Percentiles rank a stretch among this genome's conserved stretches.
Conservation (phyloP, 306 rosid species). For the Sechiopsis laciniata region DNA sequence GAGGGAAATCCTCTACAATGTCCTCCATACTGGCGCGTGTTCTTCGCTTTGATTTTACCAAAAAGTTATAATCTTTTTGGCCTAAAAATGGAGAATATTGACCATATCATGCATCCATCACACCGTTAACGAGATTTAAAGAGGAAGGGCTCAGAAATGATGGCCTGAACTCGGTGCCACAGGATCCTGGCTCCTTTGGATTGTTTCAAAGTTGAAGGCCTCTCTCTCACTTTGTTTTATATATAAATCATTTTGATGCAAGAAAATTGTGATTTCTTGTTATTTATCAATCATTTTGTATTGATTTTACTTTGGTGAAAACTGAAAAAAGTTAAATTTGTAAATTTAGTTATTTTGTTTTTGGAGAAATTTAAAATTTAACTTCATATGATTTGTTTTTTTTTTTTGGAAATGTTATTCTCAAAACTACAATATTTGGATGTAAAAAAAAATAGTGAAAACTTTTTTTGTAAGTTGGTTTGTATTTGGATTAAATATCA, state of each 20-base stretch:
- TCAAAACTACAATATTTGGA: no score
- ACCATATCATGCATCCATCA: background rate
- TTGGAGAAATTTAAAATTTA: no score
- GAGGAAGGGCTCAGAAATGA: background rate
- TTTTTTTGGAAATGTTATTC: no score
- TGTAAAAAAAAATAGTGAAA: no score
- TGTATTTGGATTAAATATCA: no score
- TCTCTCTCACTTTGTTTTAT: background rate
- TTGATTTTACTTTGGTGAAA: background rate
- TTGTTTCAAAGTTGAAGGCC: background rate
- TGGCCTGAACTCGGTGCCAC: background rate
- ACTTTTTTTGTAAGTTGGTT: no score
- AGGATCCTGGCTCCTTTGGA: background rate
- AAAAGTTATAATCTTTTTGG: background rate
- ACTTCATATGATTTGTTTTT: no score
- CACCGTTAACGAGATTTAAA: background rate
- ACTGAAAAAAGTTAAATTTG: no score
- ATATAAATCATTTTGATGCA: no score
- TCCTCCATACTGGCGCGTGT: constrained; percentile 18
- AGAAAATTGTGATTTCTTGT: background rate
- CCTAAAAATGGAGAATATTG: constrained; percentile 11
- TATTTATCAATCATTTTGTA: constrained; percentile 11
- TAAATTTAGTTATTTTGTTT: no score
- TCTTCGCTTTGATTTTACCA: constrained; percentile 15
- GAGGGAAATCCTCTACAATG: constrained; percentile 14